Evolutionary conservation across 768 basidiomycete species (phyloP), one percentile per base, ranked within the genome.

Genomic region (Rhodotorula babjevae): DNA sequence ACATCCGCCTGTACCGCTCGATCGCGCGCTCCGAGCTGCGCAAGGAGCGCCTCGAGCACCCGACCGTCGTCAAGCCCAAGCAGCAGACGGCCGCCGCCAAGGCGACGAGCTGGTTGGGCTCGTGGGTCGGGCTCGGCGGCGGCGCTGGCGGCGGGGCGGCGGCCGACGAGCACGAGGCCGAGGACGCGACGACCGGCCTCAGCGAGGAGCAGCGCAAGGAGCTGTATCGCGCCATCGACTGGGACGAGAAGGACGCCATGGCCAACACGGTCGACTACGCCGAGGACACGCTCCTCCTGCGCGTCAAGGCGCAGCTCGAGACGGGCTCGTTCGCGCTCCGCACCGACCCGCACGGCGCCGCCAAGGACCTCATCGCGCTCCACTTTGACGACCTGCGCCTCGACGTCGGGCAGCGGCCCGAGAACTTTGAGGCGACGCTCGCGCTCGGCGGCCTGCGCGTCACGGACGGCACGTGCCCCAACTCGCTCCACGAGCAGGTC

Each of bases 1-100:
- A 98, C 78, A 88, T 99, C 63, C 89, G 95, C 8, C 96, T 97
- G 82, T 99, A 98, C 82, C 88, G 96, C 46, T 97, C 93, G 8
- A 92, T 98, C 71, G 91, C 93, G 0, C 88, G 91, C 40, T 92
- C 92, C 5, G 87, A 87, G 74, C 84, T 95, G 25, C 87, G 89
- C 77, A 93, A 97, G 80, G 93, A 98, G 77, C 84, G 87, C 31
- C 90, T 87, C 61, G 85, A 86, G 76, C 89, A 91, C 77, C 87
- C 88, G 63, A 86, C 87, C 78, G 85, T 85, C 79, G 84, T 85
- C 86, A 73, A 88, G 89, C 84, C 85, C 86, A 73, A 88, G 89
- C 89, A 83, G 82, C 57, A 85, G 85, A 61, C 76, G 27, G 65
- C 71, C 27, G 77, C 78, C 19, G 71, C 68, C 36, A 78, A 77